phyloP scores from a whole-genome alignment of 1,284 basidiomycete genomes.

The Trichosporon ovoides region DNA sequence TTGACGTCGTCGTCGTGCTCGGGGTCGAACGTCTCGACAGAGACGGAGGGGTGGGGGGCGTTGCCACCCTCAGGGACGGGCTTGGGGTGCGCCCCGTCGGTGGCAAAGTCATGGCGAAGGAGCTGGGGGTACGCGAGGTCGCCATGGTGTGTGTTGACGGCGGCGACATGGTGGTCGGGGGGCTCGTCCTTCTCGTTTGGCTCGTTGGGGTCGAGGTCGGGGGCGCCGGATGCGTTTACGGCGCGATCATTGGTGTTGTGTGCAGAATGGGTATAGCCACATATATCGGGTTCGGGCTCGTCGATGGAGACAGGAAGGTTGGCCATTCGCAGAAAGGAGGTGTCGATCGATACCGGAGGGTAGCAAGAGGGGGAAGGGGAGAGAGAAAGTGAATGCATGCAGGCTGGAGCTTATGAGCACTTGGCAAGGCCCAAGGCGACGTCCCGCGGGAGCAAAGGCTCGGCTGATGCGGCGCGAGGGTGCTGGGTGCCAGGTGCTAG shows the following conservation, averaged over 20 bases:
- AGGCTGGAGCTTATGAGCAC: background rate
- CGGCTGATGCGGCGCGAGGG: background rate
- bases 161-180: background rate
- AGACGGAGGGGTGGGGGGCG: background rate
- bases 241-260: background rate
- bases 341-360: background rate
- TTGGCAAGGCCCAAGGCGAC: background rate
- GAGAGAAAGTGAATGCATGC: background rate
- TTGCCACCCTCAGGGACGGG: conserved; percentile 5
- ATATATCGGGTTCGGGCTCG: conserved; percentile 26
- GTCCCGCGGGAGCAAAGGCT: background rate
- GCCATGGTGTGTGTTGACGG: background rate
- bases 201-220: background rate
- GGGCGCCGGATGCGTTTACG: background rate
- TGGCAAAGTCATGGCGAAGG: conserved; percentile 8
- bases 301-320: conserved; percentile 13
- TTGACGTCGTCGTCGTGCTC: background rate
- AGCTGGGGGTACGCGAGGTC: background rate
- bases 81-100: background rate
- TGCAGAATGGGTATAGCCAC: conserved; percentile 13
- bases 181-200: background rate
- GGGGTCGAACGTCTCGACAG: conserved; percentile 8
- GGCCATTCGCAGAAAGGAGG: background rate
- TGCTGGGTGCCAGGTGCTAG: background rate
- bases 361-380: background rate